Percentiles rank a stretch among this genome's conserved stretches.
Evolutionary conservation across 495 filamentous ascomycete species (phyloP).

Genomic region (Penicilliopsis zonata): DNA sequence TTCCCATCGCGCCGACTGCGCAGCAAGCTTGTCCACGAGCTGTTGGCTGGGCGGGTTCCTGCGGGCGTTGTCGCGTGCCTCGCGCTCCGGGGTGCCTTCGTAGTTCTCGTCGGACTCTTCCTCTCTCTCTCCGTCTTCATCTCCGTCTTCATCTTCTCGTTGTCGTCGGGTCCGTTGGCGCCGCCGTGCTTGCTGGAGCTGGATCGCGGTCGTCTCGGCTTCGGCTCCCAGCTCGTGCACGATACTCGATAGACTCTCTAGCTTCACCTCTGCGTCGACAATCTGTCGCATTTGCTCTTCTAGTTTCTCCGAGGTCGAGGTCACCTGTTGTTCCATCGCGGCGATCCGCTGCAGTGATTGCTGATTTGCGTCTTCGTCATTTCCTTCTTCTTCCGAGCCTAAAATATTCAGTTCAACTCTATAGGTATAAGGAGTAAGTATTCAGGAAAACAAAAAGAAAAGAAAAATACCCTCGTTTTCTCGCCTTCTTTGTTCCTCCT

Average conservation of each 20-base stretch:
- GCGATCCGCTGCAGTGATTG: too few relatives aligned
- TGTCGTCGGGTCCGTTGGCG: constrained; percentile 1
- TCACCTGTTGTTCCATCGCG: constrained; percentile 15
- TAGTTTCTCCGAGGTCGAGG: constrained; percentile 20
- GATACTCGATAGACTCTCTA: constrained; percentile 19
- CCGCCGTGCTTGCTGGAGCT: constrained; percentile 11
- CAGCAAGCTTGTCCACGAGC: constrained; percentile 15
- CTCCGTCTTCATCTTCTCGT: constrained; percentile 9
- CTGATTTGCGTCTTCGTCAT: constrained; percentile 7
- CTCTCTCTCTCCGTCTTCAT: constrained; percentile 10
- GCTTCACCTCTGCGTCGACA: constrained; percentile 24
- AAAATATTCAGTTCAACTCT: too few relatives aligned
- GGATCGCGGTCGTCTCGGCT: constrained; percentile 7
- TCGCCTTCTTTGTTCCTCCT: constrained; percentile 11
- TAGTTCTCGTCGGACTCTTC: constrained; percentile 15
- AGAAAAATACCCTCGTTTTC: constrained; percentile 4
- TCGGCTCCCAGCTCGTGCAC: constrained; percentile 22
- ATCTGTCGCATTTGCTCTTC: constrained; percentile 26
- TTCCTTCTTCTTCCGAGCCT: too few relatives aligned
- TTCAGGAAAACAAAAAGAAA: too few relatives aligned
- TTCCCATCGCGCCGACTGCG: constrained; percentile 18
- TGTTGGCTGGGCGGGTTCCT: constrained; percentile 14
- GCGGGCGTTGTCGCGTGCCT: constrained; percentile 10
- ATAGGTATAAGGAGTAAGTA: too few relatives aligned
- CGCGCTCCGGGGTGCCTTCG: constrained; percentile 12